Base-by-base conservation (phyloP, 1,284 basidiomycete species). In the Sporisorium graminicola region DNA sequence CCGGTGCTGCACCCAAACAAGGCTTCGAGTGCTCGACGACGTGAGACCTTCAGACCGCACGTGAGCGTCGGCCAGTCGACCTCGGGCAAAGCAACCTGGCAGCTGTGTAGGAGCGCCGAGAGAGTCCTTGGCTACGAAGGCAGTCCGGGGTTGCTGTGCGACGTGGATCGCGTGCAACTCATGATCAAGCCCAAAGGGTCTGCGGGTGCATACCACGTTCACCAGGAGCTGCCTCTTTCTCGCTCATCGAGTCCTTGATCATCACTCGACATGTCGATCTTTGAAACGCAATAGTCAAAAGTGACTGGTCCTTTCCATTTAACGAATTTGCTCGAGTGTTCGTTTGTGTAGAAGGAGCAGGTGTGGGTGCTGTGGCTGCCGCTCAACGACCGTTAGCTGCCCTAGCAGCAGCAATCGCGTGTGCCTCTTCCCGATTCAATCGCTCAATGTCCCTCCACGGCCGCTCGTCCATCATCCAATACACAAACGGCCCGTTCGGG, bases 391-490 rank as follows among this genome's bases (percentile, higher is more conserved):
- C 1, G 20, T 55, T 57, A 1, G 63, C 49, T 14, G 63, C 63
- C 37, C 58, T 49, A n/a, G 59, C 52, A 37, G 59, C 59, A 31
- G 59, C 59, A 18, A 5, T 35, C 3, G 61, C 20, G 16, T 52
- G 60, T 5, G 64, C 65, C n/a, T 71, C 69, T 14, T 56, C 42
- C 20, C 69, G 43, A n/a, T 65, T 71, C 43, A 71, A 37, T 24
- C 56, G 46, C 13, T 73, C 71, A 20, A 74, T 67, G 62, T 71
- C 71, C 22, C 67, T 59, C 76, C 76, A 78, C 6, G 67, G 67
- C 44, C 76, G 31, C 9, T 71, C 72, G 51, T 78, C 76, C 68
- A 75, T 75, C 62, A 70, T 66, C 67, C 69, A 78, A 31, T 78
- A 78, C 14, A 72, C 68, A 33, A 69, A 70, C 22, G 76, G 76